Conservation (phyloP, 352 stramenopile species). For the Plasmopara viticola region DNA sequence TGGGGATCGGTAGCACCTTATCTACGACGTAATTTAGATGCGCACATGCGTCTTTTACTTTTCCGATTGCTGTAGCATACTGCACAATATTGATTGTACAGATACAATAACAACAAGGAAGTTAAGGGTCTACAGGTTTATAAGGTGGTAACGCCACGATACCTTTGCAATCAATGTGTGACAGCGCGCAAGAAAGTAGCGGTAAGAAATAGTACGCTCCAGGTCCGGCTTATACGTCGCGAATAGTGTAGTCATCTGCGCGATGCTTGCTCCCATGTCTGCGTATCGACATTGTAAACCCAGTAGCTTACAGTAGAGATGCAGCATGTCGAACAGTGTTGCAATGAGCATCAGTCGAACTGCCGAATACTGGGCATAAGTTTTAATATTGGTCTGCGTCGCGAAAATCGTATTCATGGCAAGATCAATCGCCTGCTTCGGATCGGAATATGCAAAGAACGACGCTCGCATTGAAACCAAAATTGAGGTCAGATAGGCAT, state of each 20-base stretch:
- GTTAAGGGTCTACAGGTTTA: background rate
- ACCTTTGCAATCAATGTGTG: conserved; percentile 69
- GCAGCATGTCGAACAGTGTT: conserved; percentile 63
- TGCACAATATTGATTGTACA: conserved; percentile 9
- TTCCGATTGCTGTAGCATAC: conserved; percentile 57
- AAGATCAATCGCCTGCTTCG: conserved; percentile 37
- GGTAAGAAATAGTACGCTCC: conserved; percentile 38
- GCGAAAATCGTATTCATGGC: conserved; percentile 46
- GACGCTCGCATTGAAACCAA: conserved; percentile 43
- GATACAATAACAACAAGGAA: no score
- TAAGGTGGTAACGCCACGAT: conserved; percentile 1
- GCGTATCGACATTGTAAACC: conserved; percentile 53
- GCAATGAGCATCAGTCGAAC: conserved; percentile 46
- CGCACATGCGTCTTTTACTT: conserved; percentile 35
- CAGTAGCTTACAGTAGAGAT: conserved; percentile 54
- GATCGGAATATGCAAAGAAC: conserved; percentile 34
- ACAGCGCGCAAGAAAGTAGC: conserved; percentile 46
- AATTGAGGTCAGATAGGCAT: conserved; percentile 46
- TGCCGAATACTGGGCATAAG: conserved; percentile 25
- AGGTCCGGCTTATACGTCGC: conserved; percentile 37
- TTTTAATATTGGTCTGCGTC: conserved; percentile 45
- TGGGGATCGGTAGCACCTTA: conserved; percentile 37
- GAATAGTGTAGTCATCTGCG: conserved; percentile 58
- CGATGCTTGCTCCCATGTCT: conserved; percentile 54
- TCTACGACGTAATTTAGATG: conserved; percentile 54